Percentiles rank a stretch among this genome's conserved stretches.
Conservation (phyloP, 371 early-diverging fungal species). For the Coemansia sp. region DNA sequence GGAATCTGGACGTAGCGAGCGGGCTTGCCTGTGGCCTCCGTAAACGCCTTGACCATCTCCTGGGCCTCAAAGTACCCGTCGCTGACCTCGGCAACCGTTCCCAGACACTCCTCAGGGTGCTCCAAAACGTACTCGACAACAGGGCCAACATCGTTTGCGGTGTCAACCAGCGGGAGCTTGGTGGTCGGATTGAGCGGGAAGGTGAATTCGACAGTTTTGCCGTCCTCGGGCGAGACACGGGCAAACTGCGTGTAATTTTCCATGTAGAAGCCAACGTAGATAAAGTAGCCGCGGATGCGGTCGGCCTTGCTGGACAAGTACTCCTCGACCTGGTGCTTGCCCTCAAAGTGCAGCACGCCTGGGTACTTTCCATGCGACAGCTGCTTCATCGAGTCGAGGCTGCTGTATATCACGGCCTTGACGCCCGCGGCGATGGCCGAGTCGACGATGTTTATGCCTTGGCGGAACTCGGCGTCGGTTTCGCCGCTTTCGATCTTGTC, state of each 20-base stretch:
- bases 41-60: conserved; percentile 30
- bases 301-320: conserved; percentile 23
- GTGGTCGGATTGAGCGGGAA: conserved; percentile 12
- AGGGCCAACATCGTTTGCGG: conserved; percentile 20
- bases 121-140: conserved; percentile 31
- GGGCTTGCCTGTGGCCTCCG: conserved; percentile 30
- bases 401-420: conserved; percentile 21
- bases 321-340: conserved; percentile 29
- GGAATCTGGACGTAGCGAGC: conserved; percentile 26
- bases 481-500: neutral
- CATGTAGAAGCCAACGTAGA: conserved; percentile 32
- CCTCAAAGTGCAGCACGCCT: conserved; percentile 23
- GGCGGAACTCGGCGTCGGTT: conserved; percentile 18
- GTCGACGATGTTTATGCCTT: conserved; percentile 36
- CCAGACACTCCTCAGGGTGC: conserved; percentile 24
- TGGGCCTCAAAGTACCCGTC: conserved; percentile 26
- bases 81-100: conserved; percentile 14
- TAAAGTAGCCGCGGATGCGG: conserved; percentile 10
- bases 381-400: conserved; percentile 18
- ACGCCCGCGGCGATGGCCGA: conserved; percentile 35
- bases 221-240: conserved; percentile 21
- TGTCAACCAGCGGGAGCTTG: conserved; percentile 26
- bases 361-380: conserved; percentile 25
- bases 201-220: conserved; percentile 19
- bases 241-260: conserved; percentile 19